Conservation (phyloP, 306 rosid genomes). For the Rubus idaeus region DNA sequence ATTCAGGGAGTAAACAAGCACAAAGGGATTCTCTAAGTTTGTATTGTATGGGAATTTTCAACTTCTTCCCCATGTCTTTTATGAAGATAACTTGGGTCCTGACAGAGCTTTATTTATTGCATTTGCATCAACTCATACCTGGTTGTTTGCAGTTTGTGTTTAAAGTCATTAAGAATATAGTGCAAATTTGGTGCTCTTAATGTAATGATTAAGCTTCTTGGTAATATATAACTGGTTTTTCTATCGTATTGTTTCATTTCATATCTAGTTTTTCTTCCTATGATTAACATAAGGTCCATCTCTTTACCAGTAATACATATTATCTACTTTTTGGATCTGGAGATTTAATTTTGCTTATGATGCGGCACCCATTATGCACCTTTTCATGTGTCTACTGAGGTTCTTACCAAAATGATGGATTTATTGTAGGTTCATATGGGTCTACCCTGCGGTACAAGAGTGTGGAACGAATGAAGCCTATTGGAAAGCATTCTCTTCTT, state of each 20-base stretch:
- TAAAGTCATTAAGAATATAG: not conserved
- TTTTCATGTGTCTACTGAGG: slow-evolving; percentile 3
- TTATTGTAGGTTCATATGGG: slow-evolving; percentile 76
- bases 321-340: not conserved
- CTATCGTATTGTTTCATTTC: not conserved
- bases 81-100: not conserved
- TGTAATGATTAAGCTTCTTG: not conserved
- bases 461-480: slow-evolving; percentile 74
- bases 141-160: slow-evolving; percentile 1
- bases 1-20: not conserved
- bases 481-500: slow-evolving; percentile 88
- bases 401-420: slow-evolving; percentile 16
- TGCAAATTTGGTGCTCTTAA: not conserved
- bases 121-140: not conserved
- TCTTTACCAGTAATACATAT: not conserved
- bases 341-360: not conserved
- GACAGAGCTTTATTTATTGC: not conserved
- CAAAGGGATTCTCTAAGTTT: not conserved
- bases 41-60: not conserved
- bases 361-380: not conserved
- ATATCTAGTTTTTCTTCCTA: not conserved
- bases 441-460: slow-evolving; percentile 93
- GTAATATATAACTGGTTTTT: not conserved
- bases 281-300: not conserved
- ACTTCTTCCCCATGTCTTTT: not conserved